phyloP scores from a whole-genome alignment of 768 basidiomycete species.

The Tricholomella constricta region DNA sequence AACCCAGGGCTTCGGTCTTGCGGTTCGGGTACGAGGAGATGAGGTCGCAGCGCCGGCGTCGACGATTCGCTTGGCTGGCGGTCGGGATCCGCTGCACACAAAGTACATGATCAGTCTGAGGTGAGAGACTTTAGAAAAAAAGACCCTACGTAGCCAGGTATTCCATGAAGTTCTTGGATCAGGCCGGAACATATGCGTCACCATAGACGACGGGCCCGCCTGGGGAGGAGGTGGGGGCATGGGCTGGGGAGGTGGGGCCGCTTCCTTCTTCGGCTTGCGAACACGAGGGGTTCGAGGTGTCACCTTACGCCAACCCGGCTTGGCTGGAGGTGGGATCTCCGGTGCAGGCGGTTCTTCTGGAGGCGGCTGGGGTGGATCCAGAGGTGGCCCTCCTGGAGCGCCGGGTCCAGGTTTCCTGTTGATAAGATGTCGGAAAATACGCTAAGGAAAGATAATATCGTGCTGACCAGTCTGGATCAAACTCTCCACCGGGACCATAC shows the following conservation, averaged over 20 bases:
- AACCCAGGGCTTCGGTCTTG: slow-evolving; percentile 57
- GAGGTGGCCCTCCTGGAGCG: slow-evolving; percentile 44
- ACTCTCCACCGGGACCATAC: slow-evolving; percentile 85
- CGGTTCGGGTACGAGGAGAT: slow-evolving; percentile 59
- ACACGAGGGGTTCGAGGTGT: slow-evolving; percentile 34
- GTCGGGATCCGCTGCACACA: slow-evolving; percentile 59
- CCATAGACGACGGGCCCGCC: slow-evolving; percentile 14
- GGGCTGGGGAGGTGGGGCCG: slow-evolving; percentile 24
- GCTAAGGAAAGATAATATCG: background rate
- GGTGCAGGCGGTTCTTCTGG: slow-evolving; percentile 33
- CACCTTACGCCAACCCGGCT: slow-evolving; percentile 68
- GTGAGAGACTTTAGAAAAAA: slow-evolving; percentile 1
- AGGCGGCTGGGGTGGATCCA: slow-evolving; percentile 31
- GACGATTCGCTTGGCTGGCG: slow-evolving; percentile 63
- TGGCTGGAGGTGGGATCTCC: slow-evolving; percentile 42
- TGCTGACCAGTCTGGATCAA: slow-evolving; percentile 75
- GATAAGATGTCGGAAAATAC: background rate
- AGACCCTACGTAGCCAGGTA: slow-evolving; percentile 65
- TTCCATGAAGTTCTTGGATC: slow-evolving; percentile 60
- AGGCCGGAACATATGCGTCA: slow-evolving; percentile 15
- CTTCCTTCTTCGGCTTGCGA: slow-evolving; percentile 49
- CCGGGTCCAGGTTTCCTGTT: slow-evolving; percentile 48
- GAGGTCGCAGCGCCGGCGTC: slow-evolving; percentile 46
- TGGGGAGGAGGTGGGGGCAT: slow-evolving; percentile 10
- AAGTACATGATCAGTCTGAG: slow-evolving; percentile 2